Conservation (phyloP, 441 rosid species). For the Corymbia calophylla region DNA sequence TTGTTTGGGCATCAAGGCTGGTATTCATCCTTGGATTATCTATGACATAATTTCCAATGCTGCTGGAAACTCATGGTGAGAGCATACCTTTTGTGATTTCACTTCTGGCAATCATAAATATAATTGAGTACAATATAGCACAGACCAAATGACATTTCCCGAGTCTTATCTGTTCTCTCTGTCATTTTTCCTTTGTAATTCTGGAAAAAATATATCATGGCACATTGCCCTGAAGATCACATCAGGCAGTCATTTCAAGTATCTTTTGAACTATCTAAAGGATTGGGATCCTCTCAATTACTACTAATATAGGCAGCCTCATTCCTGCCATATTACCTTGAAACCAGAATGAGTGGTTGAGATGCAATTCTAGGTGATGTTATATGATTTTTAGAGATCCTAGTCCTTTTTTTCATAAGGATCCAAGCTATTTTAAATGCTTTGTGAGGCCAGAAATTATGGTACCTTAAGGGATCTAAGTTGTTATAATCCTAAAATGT, state of each 20-base stretch:
- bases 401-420: not conserved
- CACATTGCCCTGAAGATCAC: not conserved
- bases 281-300: not conserved
- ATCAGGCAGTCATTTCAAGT: not conserved
- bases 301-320: not conserved
- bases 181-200: not conserved
- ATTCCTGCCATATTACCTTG: not conserved
- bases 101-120: not conserved
- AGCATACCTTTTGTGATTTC: not conserved
- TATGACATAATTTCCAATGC: slow-evolving; percentile 94
- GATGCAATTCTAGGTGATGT: not conserved
- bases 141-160: not conserved
- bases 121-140: not conserved
- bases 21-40: slow-evolving; percentile 90
- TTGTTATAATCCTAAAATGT: not conserved
- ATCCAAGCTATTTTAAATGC: not conserved
- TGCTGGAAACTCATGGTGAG: slow-evolving; percentile 97
- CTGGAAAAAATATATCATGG: not conserved
- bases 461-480: not conserved
- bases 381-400: not conserved
- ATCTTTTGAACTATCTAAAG: not conserved
- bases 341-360: not conserved
- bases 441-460: not conserved
- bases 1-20: slow-evolving; percentile 61
- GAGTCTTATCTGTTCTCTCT: not conserved